These are phyloP conservation scores for Cryptococcus sp. DNA, from an alignment of 1,284 basidiomycete species.

Conservation along the genomic window DNA sequence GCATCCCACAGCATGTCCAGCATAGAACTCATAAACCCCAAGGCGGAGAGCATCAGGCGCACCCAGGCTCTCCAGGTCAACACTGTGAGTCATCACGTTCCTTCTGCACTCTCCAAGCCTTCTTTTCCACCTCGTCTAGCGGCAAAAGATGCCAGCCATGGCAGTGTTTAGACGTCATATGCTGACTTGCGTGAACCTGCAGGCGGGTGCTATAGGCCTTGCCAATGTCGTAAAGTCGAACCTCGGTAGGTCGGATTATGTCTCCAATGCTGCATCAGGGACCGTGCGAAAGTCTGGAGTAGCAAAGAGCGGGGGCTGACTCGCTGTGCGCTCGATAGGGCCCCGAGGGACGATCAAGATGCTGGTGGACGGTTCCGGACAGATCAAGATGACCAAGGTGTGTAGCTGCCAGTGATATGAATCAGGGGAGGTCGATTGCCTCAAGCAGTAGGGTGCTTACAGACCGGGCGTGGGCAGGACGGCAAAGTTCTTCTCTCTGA, in stretches of 20 bases:
- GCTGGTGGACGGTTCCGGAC: constrained; percentile 98
- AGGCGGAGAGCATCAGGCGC: constrained; percentile 90
- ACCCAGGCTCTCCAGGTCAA: constrained; percentile 88
- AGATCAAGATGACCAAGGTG: constrained; percentile 98
- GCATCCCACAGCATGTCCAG: constrained; percentile 31
- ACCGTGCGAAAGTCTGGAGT: background rate
- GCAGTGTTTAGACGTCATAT: background rate
- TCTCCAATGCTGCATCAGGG: constrained; percentile 2
- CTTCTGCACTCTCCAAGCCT: background rate
- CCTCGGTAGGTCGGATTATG: constrained; percentile 61
- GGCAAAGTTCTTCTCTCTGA: constrained; percentile 98
- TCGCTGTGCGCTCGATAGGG: constrained; percentile 54
- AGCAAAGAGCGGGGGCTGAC: too few relatives aligned
- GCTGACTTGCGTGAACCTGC: constrained; percentile 18
- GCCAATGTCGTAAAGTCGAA: constrained; percentile 97
- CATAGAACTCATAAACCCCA: constrained; percentile 90
- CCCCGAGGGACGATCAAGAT: constrained; percentile 97
- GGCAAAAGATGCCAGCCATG: background rate
- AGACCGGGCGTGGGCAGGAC: constrained; percentile 54
- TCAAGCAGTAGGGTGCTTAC: background rate
- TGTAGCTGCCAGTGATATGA: background rate
- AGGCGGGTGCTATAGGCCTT: constrained; percentile 85
- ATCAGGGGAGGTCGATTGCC: background rate
- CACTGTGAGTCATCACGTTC: constrained; percentile 44
- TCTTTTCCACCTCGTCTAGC: background rate